Conservation (phyloP, 2,329 filamentous ascomycete species). For the Ciborinia camelliae region DNA sequence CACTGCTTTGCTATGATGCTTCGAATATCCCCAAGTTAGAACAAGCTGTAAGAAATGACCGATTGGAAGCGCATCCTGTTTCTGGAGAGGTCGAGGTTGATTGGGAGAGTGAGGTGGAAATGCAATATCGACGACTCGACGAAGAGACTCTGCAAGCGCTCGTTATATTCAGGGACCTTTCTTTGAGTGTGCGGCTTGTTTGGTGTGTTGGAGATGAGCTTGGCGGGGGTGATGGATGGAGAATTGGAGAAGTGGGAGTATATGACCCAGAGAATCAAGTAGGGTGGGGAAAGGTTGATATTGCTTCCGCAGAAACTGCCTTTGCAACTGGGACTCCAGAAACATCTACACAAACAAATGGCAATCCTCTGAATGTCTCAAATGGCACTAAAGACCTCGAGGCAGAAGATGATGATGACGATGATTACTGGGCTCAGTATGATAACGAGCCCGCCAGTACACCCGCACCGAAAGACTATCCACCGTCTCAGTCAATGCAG, state of each 20-base stretch:
- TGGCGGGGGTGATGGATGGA: constrained; percentile 63
- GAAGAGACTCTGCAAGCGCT: constrained; percentile 70
- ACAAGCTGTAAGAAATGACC: constrained; percentile 58
- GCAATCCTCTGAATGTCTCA: neutral
- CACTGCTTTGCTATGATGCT: constrained; percentile 65
- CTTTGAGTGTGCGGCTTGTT: constrained; percentile 62
- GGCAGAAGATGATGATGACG: constrained; percentile 63
- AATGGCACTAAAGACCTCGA: neutral
- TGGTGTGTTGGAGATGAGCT: constrained; percentile 61
- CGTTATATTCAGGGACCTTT: constrained; percentile 58
- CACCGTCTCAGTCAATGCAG: constrained; percentile 47
- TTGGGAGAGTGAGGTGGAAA: constrained; percentile 61
- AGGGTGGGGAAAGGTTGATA: constrained; percentile 50
- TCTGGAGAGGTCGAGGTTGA: constrained; percentile 76
- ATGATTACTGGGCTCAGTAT: constrained; percentile 78
- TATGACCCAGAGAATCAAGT: constrained; percentile 51
- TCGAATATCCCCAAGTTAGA: constrained; percentile 53
- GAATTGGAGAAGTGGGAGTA: constrained; percentile 65
- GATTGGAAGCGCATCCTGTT: constrained; percentile 74
- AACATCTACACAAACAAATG: constrained; percentile 2
- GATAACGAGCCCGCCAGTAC: constrained; percentile 66
- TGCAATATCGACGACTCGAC: constrained; percentile 66
- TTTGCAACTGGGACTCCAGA: constrained; percentile 40
- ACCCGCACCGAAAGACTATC: constrained; percentile 59
- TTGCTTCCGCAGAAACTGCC: constrained; percentile 59